Percentiles rank a stretch among this genome's conserved stretches.
phyloP scores from a whole-genome alignment of 2,329 filamentous ascomycete species.

The Calonectria montana region DNA sequence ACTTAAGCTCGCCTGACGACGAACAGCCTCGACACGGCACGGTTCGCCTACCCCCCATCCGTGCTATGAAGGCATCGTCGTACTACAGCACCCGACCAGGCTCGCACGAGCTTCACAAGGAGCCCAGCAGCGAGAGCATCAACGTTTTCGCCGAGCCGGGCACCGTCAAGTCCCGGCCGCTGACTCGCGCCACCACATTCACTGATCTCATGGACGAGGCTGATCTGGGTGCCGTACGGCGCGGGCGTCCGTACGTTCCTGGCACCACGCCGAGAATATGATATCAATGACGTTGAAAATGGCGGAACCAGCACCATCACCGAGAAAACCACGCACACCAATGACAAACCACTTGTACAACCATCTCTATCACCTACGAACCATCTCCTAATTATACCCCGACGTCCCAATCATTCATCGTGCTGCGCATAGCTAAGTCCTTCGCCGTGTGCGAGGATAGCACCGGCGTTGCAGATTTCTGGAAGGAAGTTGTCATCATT shows the following conservation, averaged over 20 bases:
- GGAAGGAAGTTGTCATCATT: conserved; percentile 33
- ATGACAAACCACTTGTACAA: neutral
- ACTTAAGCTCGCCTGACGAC: conserved; percentile 41
- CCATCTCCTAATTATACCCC: conserved; percentile 7
- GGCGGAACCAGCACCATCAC: neutral
- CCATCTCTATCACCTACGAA: neutral
- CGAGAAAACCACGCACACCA: neutral
- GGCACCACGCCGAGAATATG: conserved; percentile 48
- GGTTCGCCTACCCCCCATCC: conserved; percentile 51
- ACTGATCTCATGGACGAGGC: conserved; percentile 65
- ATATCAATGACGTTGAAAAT: neutral
- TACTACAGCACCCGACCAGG: conserved; percentile 38
- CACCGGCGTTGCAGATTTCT: conserved; percentile 30
- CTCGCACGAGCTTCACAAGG: conserved; percentile 52
- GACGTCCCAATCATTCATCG: neutral
- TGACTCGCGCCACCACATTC: conserved; percentile 59
- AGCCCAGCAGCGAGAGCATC: conserved; percentile 62
- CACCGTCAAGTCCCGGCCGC: conserved; percentile 44
- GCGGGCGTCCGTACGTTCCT: conserved; percentile 57
- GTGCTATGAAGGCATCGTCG: conserved; percentile 50
- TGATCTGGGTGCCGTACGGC: conserved; percentile 54
- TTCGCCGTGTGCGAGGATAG: conserved; percentile 4
- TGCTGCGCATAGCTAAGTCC: conserved; percentile 6
- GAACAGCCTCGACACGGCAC: conserved; percentile 40
- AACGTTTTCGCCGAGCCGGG: conserved; percentile 63